phyloP scores from a whole-genome alignment of 2,329 filamentous ascomycete genomes.

The Cytospora paraplurivora region DNA sequence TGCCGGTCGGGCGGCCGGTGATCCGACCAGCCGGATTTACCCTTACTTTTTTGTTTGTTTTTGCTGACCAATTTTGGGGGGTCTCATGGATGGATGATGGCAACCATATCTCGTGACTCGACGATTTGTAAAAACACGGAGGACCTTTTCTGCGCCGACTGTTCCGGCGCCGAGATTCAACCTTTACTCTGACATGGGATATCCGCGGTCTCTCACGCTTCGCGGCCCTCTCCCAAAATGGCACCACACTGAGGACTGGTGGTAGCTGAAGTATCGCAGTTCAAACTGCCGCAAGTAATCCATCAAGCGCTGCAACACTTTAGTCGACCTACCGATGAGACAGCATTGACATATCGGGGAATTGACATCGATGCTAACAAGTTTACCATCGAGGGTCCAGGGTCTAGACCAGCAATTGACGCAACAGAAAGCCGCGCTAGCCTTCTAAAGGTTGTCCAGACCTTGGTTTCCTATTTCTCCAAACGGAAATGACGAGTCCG shows the following conservation, averaged over 20 bases:
- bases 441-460: background rate
- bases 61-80: no score
- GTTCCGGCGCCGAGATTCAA: background rate
- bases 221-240: background rate
- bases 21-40: background rate
- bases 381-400: background rate
- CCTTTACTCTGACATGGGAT: background rate
- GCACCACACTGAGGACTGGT: background rate
- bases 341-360: background rate
- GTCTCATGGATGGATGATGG: no score
- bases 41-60: background rate
- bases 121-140: background rate
- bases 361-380: background rate
- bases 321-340: background rate
- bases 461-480: background rate
- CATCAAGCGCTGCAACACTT: background rate
- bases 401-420: background rate
- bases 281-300: background rate
- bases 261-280: background rate
- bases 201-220: background rate
- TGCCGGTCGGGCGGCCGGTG: slow-evolving; percentile 1
- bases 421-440: background rate
- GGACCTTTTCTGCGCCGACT: slow-evolving; percentile 2
- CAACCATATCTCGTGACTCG: no score
- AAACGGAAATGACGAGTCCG: background rate